A percentile compares a stretch with the other conserved stretches of the same genome.
These are phyloP conservation scores for Candida parachauliodes DNA, from an alignment of 805 yeast genomes.

Conservation along the genomic window DNA sequence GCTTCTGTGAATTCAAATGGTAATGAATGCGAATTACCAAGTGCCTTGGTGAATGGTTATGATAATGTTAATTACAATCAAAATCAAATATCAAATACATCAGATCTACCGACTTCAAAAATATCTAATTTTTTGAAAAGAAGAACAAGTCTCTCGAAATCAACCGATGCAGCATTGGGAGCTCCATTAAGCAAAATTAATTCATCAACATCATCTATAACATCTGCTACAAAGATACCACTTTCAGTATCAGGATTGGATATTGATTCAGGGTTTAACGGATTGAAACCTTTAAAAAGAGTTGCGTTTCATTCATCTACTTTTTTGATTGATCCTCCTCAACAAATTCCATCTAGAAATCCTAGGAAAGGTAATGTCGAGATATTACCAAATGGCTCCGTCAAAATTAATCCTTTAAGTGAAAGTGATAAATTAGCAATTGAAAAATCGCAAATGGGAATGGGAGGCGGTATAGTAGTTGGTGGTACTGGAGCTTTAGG, in stretches of 20 bases:
- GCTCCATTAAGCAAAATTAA: constrained; percentile 4
- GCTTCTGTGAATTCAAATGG: constrained; percentile 6
- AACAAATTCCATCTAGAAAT: constrained; percentile 83
- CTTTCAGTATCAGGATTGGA: constrained; percentile 8
- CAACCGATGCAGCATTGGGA: constrained; percentile 4
- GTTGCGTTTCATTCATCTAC: constrained; percentile 43
- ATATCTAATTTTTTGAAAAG: constrained; percentile 29
- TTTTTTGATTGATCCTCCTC: constrained; percentile 56
- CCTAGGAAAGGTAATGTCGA: constrained; percentile 78
- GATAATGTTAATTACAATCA: constrained; percentile 11
- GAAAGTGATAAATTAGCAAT: constrained; percentile 48
- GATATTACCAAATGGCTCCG: constrained; percentile 49
- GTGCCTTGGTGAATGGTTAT: constrained; percentile 17
- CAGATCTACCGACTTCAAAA: constrained; percentile 12
- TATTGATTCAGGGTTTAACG: constrained; percentile 22
- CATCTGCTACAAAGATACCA: constrained; percentile 2
- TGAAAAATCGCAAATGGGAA: constrained; percentile 36
- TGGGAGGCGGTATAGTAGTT: constrained; percentile 69
- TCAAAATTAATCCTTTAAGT: constrained; percentile 51
- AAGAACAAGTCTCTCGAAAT: constrained; percentile 10
- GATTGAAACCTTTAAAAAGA: constrained; percentile 34
- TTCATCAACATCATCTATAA: constrained; percentile 4
- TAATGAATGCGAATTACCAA: constrained; percentile 13
- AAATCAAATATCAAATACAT: constrained; percentile 1
- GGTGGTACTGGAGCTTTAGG: constrained; percentile 73